Conservation (phyloP, 164 flowering plant genomes). For the Kingdonia uniflora region DNA sequence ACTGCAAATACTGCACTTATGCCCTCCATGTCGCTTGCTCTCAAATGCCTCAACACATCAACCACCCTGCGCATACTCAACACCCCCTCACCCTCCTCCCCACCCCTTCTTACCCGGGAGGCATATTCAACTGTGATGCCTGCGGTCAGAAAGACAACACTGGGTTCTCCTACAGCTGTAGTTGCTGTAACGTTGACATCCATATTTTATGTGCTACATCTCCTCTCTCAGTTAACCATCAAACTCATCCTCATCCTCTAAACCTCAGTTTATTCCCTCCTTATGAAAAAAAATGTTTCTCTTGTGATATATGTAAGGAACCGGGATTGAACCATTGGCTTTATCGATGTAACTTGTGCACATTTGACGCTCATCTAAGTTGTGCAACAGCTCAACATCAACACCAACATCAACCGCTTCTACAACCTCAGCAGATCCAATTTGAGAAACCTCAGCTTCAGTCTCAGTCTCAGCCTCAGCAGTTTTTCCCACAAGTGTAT, state of each 20-base stretch:
- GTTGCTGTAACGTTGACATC: constrained; percentile 14
- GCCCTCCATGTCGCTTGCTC: constrained; percentile 22
- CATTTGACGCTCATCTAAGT: constrained; percentile 23
- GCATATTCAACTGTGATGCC: constrained; percentile 20
- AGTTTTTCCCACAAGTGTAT: background rate
- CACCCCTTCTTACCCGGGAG: constrained; percentile 14
- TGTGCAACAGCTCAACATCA: constrained; percentile 9
- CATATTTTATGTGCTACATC: constrained; percentile 16
- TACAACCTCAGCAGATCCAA: background rate
- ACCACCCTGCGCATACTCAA: constrained; percentile 16
- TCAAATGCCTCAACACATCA: constrained; percentile 14
- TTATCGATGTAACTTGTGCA: constrained; percentile 20
- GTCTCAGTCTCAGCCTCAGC: background rate
- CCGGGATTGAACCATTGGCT: constrained; percentile 22
- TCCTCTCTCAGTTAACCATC: constrained; percentile 15
- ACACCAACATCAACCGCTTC: background rate
- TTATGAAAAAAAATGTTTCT: constrained; percentile 13
- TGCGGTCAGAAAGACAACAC: constrained; percentile 10
- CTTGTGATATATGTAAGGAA: constrained; percentile 21
- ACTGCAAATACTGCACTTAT: constrained; percentile 18
- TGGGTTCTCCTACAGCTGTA: constrained; percentile 25
- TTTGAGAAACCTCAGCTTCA: background rate
- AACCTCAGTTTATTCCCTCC: constrained; percentile 15
- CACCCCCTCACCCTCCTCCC: constrained; percentile 24
- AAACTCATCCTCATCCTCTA: constrained; percentile 17